These are phyloP conservation scores for Talaromyces proteolyticus DNA, from an alignment of 495 filamentous ascomycete species.

Conservation along the genomic window DNA sequence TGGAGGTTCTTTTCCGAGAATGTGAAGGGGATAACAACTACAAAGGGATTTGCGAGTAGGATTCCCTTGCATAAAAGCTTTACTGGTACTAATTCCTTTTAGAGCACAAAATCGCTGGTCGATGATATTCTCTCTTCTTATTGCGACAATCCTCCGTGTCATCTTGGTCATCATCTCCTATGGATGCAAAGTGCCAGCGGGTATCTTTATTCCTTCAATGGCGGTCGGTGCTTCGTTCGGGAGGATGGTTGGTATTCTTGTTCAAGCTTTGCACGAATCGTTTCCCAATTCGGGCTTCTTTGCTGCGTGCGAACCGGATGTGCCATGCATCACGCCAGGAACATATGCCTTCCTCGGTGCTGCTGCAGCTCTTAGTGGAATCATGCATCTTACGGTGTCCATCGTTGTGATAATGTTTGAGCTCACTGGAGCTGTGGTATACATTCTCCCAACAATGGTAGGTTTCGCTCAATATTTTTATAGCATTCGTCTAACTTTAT, in stretches of 20 bases:
- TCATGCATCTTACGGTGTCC: slow-evolving; percentile 96
- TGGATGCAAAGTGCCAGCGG: slow-evolving; percentile 95
- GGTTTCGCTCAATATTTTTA: slow-evolving; percentile 12
- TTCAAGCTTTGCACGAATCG: slow-evolving; percentile 81
- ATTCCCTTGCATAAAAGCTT: slow-evolving; percentile 1
- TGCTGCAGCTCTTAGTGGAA: slow-evolving; percentile 90
- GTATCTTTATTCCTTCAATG: slow-evolving; percentile 98
- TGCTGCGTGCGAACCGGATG: slow-evolving; percentile 78
- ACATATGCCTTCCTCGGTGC: slow-evolving; percentile 95
- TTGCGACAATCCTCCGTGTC: slow-evolving; percentile 76
- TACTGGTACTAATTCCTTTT: slow-evolving; percentile 17
- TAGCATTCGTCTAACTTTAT: slow-evolving; percentile 11
- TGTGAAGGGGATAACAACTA: slow-evolving; percentile 93
- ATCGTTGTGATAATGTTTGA: slow-evolving; percentile 99
- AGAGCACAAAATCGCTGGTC: slow-evolving; percentile 60
- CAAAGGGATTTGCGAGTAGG: slow-evolving; percentile 76
- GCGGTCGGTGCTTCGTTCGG: slow-evolving; percentile 94
- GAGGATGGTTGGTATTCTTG: slow-evolving; percentile 87
- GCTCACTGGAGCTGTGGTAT: slow-evolving; percentile 87
- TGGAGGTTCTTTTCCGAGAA: slow-evolving; percentile 95
- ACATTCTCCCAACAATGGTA: slow-evolving; percentile 93
- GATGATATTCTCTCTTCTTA: slow-evolving; percentile 72
- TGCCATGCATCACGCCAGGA: slow-evolving; percentile 94
- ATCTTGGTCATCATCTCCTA: slow-evolving; percentile 94
- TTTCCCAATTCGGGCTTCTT: slow-evolving; percentile 81